Base-by-base conservation (phyloP, 202 grass and related monocot genomes). In the Eragrostis tef region DNA sequence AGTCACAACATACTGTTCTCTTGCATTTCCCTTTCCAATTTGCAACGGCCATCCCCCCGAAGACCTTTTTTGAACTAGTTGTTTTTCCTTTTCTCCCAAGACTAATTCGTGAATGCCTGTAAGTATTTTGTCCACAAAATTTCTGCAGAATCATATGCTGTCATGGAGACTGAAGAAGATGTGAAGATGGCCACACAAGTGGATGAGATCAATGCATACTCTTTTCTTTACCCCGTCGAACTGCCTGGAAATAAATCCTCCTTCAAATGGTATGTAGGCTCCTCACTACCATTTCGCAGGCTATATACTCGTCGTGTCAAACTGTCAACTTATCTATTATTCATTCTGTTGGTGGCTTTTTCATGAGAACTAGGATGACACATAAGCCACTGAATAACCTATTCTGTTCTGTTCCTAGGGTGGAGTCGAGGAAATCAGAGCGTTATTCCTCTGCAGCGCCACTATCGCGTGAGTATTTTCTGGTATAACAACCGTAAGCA, bases 371-470 rank as follows among this genome's bases (percentile, higher is more conserved):
- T 42, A 31, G 64, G 57, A 61, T 57, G 81, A 24, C 60, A 50
- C 69, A 83, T 25, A 64, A 31, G 31, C 9, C 70, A 66, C 70
- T 87, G 50, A 60, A 65, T 19, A 53, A 48, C 56, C 20, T 84
- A 24, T 51, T 91, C 57, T 80, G 16, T 34, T 92, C 56, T 79
- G 45, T 89, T 82, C 80, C 25, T 75, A 98, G 95, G 95, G 88
- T 98, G 44, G 88, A 89, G 67, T 98, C 95, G 9, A 94, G 95
- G 83, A 98, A 94, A 79, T 87, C 95, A 9, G 95, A 98, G 83
- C 81, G 92, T 47, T 98, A 98, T 64, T 98, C 95, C 39, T 98
- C 95, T 27, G 95, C 95, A 21, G 95, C 92, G 6, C 95, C 95
- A 80, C 87, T 98, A 78, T 93, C 90, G 14, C 82, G 95, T 93